Percentiles rank a stretch among this genome's conserved stretches.
Evolutionary conservation across 2,329 filamentous ascomycete species (phyloP).

Genomic region (Fusarium sp.): DNA sequence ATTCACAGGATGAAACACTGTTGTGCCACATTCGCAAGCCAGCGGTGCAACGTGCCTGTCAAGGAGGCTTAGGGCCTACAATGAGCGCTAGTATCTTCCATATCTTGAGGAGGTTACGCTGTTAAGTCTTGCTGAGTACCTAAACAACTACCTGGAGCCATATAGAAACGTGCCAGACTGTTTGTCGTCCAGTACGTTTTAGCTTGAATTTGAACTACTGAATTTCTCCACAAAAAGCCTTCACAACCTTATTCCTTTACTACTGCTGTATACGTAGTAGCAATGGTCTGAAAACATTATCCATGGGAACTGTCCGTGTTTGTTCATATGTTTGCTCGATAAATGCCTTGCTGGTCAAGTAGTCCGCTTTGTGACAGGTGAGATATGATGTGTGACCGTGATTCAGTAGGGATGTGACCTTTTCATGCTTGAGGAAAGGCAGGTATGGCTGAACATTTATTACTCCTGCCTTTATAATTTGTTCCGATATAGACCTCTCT

Average conservation of each 20-base stretch:
- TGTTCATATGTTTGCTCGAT: background rate
- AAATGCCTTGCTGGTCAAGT: background rate
- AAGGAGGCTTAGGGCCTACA: background rate
- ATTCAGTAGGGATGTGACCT: background rate
- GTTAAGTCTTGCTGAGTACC: conserved; percentile 2
- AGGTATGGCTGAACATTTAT: background rate
- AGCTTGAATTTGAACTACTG: conserved; percentile 24
- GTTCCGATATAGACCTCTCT: background rate
- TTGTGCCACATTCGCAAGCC: background rate
- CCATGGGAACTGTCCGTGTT: background rate
- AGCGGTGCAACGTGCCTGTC: background rate
- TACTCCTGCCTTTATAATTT: background rate
- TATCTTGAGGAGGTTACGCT: background rate
- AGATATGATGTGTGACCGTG: conserved; percentile 15
- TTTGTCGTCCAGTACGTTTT: conserved; percentile 12
- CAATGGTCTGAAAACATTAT: background rate
- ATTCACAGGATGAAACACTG: background rate
- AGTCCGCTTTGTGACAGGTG: background rate
- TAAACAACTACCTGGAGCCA: conserved; percentile 11
- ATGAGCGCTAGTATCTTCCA: background rate
- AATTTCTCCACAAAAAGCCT: conserved; percentile 3
- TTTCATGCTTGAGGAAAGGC: too few species aligned
- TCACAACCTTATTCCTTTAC: background rate
- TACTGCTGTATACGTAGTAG: background rate
- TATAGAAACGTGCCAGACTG: conserved; percentile 8